These are phyloP conservation scores for Sporothrix dimorphospora DNA, from an alignment of 2,329 filamentous ascomycete genomes.

Conservation along the genomic window DNA sequence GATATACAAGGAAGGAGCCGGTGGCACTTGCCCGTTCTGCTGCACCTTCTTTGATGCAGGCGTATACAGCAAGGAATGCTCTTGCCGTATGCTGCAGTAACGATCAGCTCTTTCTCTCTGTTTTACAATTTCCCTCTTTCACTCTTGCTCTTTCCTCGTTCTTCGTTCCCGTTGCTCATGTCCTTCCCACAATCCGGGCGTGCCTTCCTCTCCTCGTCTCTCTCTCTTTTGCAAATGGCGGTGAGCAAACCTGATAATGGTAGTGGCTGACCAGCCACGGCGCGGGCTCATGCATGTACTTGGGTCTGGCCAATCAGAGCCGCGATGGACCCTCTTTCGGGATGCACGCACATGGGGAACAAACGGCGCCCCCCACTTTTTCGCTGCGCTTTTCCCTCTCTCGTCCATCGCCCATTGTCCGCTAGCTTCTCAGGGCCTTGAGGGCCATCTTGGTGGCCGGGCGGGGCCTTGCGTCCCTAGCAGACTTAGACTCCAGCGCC, in stretches of 20 bases:
- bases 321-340: background rate
- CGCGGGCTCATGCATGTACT: conserved; percentile 33
- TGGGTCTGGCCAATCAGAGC: conserved; percentile 29
- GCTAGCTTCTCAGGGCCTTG: background rate
- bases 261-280: conserved; percentile 35
- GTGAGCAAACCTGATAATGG: conserved; percentile 29
- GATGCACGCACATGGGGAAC: conserved; percentile 33
- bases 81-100: background rate
- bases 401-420: background rate
- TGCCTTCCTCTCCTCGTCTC: conserved; percentile 13
- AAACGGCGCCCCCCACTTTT: conserved; percentile 29
- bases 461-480: background rate
- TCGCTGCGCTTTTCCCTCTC: background rate
- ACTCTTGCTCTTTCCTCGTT: background rate
- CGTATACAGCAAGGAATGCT: background rate
- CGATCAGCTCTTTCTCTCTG: background rate
- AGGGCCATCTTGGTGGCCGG: conserved; percentile 11
- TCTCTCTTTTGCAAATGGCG: conserved; percentile 32
- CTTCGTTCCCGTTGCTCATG: background rate
- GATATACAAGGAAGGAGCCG: conserved; percentile 3
- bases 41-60: conserved; percentile 16
- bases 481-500: background rate
- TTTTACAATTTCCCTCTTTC: background rate
- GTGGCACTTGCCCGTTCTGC: background rate
- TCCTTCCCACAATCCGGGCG: background rate